Evolutionary conservation across 805 yeast genomes (phyloP), one percentile per base, ranked within the genome.

Genomic region (Candida sanyiensis): DNA sequence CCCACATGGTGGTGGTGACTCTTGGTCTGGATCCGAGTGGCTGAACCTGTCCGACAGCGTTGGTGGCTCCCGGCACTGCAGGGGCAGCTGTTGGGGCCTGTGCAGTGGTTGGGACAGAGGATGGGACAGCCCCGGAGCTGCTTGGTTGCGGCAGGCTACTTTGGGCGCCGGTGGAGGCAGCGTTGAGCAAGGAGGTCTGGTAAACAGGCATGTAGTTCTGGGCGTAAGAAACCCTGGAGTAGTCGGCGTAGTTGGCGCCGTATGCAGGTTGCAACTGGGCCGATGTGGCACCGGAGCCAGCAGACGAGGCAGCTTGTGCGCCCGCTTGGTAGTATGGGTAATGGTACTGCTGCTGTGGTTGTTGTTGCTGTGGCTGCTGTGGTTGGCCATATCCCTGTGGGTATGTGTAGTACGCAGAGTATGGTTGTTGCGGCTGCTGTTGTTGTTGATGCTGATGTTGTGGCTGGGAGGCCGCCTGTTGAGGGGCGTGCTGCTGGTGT

Each of bases 1-100:
- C 93, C 95, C 95, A 84, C 73, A 81, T 74, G n/a, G 93, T 83
- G 17, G 93, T 83, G 37, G 88, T 81, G 37, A 83, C 86, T 44
- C 74, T 62, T 37, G 80, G 79, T 54, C 71, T 67, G 18, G 61
- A 55, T 9, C 59, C 59, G 22, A 54, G 47, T 5, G 59, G 59
- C 29, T 55, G 59, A 19, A 52, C 49, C 36, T 55, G 58, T 10
- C 59, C 59, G 19, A 52, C 18, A 6, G 39, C 30, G 10, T 31
- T 21, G 20, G 33, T 21, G 19, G 30, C 20, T n/a, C 22, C 22
- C n/a, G 44, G 47, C 3, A 53, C 40, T 31, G 50, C 39, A n/a
- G 42, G 46, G 8, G 33, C 35, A 10, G 48, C 33, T 12, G 55
- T 44, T 8, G 45, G 7, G 6, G 15, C 33, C 7, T 29, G 39